phyloP scores from a whole-genome alignment of 164 flowering plant species.

The Berberis vulgaris region DNA sequence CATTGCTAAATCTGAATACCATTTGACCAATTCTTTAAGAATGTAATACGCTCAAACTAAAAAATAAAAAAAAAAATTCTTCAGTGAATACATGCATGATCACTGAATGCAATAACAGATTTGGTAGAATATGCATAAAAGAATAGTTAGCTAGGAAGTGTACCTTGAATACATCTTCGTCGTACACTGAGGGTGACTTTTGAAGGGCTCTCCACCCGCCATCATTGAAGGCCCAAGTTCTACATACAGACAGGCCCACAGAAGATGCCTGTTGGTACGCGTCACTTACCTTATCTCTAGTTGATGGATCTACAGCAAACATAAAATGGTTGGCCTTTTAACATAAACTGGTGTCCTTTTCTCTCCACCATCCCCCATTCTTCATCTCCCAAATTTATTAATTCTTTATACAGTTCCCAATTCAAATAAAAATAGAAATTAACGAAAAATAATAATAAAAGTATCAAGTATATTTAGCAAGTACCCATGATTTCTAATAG shows the following conservation, averaged over 20 bases:
- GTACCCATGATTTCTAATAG: conserved; percentile 21
- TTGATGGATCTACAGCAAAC: conserved; percentile 77
- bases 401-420: too few relatives aligned
- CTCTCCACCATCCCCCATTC: conserved; percentile 73
- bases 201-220: conserved; percentile 95
- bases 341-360: conserved; percentile 70
- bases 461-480: not conserved
- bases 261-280: conserved; percentile 73
- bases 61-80: too few relatives aligned
- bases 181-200: conserved; percentile 79
- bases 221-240: conserved; percentile 98
- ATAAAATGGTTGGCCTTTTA: conserved; percentile 59
- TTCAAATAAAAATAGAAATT: not conserved
- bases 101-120: too few relatives aligned
- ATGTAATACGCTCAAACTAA: too few relatives aligned
- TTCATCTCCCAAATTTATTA: conserved; percentile 26
- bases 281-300: conserved; percentile 69
- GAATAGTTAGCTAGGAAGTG: not conserved
- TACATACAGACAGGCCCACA: conserved; percentile 74
- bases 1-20: too few relatives aligned
- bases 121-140: not conserved
- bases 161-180: conserved; percentile 88
- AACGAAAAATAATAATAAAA: not conserved
- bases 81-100: too few relatives aligned
- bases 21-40: too few relatives aligned